Evolutionary conservation across 2,329 filamentous ascomycete genomes (phyloP).

Genomic region (Hymenoscyphus fructigenus): DNA sequence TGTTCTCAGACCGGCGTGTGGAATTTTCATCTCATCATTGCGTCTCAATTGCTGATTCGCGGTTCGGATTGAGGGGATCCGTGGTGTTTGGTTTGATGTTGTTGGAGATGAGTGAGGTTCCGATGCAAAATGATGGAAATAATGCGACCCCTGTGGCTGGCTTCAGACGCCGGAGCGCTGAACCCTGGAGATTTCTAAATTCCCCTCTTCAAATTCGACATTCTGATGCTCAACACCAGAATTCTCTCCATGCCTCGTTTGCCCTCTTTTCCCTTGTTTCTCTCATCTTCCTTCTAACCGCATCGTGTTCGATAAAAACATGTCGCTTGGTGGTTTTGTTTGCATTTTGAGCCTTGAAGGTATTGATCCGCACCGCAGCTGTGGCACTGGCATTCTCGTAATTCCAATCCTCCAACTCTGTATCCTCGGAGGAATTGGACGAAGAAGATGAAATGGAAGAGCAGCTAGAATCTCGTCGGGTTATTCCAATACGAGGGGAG

Average conservation of each 20-base stretch:
- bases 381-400: slow-evolving; percentile 1
- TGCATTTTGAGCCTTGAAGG: background rate
- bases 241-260: slow-evolving; percentile 21
- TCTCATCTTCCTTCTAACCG: slow-evolving; percentile 17
- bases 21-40: background rate
- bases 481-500: background rate
- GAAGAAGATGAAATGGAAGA: slow-evolving; percentile 2
- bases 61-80: background rate
- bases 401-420: slow-evolving; percentile 20
- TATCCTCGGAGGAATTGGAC: slow-evolving; percentile 15
- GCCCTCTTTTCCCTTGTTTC: slow-evolving; percentile 19
- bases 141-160: background rate
- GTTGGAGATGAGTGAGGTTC: background rate
- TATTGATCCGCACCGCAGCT: background rate
- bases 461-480: background rate
- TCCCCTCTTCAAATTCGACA: background rate
- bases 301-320: slow-evolving; percentile 15
- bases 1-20: background rate
- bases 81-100: background rate
- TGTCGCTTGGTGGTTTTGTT: background rate
- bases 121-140: background rate
- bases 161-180: too few relatives aligned
- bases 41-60: background rate
- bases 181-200: background rate
- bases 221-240: slow-evolving; percentile 22